Base-by-base conservation (phyloP, 225 moss, liverwort and hornwort genomes). In the Pleurozium schreberi region DNA sequence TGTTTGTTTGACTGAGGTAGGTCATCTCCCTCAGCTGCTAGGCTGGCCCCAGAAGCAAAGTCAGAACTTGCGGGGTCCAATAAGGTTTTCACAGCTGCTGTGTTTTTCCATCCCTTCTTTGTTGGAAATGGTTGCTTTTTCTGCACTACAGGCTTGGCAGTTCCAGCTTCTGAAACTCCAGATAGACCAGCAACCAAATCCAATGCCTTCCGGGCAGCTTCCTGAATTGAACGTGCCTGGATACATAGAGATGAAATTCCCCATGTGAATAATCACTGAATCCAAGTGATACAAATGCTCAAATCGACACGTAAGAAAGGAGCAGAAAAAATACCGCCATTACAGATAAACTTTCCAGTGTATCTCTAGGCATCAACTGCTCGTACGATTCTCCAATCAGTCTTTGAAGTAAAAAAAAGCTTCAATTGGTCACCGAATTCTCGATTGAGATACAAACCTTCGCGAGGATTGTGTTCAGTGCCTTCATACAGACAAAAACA, bases 161-260 rank as follows among this genome's bases (percentile, higher is more conserved):
- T 67, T 91, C 93, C 93, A 89, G 85, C 77, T 83, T 92, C 95
- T 78, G 86, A 82, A 80, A 90, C 90, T 88, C 97, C 96, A 40
- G 92, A 89, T 89, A 96, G 96, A 73, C 88, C 87, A 86, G 94
- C 92, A 79, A 96, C 85, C 57, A 93, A 94, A 87, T 97, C 97
- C 88, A 97, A 89, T 62, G 98, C 94, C 91, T 94, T 97, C 45
- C 96, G 95, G 43, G 96, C 95, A 92, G 97, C 95, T 85, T 99
- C 99, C 80, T 95, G 95, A 79, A 99, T 99, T 77, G 97, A 94
- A 68, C 95, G 96, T 63, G 99, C 99, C 99, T 99, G 94, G 53
- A 86, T 30, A 89, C 65, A 75, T 57, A 40, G 9, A 59, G 75
- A 87, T 85, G 26, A 80, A 19, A 83, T 65, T 52, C 63, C 65